Conservation (phyloP, 2,329 filamentous ascomycete species). For the Botryotinia narcissicola region DNA sequence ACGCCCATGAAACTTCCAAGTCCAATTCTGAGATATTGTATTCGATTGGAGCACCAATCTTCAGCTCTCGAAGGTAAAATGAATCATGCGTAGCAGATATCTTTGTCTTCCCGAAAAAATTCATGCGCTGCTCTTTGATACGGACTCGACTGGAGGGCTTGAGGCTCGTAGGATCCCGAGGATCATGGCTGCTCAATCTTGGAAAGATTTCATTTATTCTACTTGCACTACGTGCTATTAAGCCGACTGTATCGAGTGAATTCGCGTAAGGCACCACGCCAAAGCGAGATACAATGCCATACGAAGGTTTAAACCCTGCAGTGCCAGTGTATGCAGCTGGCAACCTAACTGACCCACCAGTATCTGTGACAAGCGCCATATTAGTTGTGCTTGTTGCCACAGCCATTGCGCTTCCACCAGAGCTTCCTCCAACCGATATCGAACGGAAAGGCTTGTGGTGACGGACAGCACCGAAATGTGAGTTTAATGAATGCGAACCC, state of each 20-base stretch:
- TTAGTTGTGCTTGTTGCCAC: slow-evolving; percentile 61
- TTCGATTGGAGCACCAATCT: slow-evolving; percentile 64
- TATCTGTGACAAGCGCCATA: slow-evolving; percentile 84
- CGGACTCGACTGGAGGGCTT: slow-evolving; percentile 44
- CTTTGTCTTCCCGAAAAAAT: slow-evolving; percentile 3
- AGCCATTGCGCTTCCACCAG: slow-evolving; percentile 87
- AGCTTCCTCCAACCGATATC: slow-evolving; percentile 78
- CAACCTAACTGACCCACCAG: slow-evolving; percentile 67
- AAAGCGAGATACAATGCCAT: slow-evolving; percentile 65
- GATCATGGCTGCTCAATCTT: slow-evolving; percentile 22
- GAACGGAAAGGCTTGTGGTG: slow-evolving; percentile 1
- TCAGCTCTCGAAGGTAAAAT: slow-evolving; percentile 23
- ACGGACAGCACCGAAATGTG: slow-evolving; percentile 62
- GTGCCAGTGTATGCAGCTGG: slow-evolving; percentile 70
- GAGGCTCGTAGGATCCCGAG: slow-evolving; percentile 53
- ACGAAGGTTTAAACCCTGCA: slow-evolving; percentile 71
- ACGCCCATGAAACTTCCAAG: slow-evolving; percentile 64
- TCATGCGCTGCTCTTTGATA: slow-evolving; percentile 17
- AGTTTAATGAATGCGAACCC: slow-evolving; percentile 77
- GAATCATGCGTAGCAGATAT: neutral
- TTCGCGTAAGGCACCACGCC: slow-evolving; percentile 73
- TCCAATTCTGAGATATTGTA: slow-evolving; percentile 87
- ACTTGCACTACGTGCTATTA: slow-evolving; percentile 49
- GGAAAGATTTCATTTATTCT: slow-evolving; percentile 39
- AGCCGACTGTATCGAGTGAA: slow-evolving; percentile 69